Percentiles rank a stretch among this genome's conserved stretches.
Evolutionary conservation across 148 eudicot genomes (phyloP).

Genomic region (Diospyros lotus): DNA sequence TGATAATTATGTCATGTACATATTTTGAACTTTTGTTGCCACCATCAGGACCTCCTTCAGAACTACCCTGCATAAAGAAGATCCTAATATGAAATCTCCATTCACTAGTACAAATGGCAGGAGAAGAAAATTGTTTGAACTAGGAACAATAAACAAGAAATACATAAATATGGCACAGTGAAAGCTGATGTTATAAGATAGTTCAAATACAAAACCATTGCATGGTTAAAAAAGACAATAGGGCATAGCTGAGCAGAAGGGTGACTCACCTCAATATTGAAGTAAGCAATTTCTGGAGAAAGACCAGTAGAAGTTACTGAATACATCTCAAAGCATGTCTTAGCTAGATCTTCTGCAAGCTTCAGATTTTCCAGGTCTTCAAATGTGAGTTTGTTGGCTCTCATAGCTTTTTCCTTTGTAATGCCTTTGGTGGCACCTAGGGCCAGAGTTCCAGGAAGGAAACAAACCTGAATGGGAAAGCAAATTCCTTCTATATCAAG

Average conservation of each 20-base stretch:
- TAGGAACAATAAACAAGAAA: neutral
- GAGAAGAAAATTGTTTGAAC: constrained; percentile 2
- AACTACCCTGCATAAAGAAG: constrained; percentile 44
- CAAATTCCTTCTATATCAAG: neutral
- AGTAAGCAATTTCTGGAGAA: constrained; percentile 83
- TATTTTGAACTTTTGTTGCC: constrained; percentile 86
- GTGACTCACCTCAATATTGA: constrained; percentile 65
- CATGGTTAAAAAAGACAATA: too few relatives aligned
- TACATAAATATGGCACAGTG: neutral
- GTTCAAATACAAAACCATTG: too few relatives aligned
- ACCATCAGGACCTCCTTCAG: constrained; percentile 71
- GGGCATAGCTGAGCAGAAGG: neutral
- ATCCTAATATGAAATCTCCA: constrained; percentile 16
- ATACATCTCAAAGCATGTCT: constrained; percentile 87
- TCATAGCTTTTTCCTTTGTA: constrained; percentile 65
- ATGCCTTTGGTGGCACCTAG: constrained; percentile 91
- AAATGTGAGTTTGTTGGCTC: constrained; percentile 47
- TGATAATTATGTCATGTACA: constrained; percentile 69
- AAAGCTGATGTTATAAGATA: neutral
- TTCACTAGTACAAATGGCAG: neutral
- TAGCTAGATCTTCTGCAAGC: constrained; percentile 83
- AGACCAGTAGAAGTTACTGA: constrained; percentile 81
- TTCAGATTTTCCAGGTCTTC: constrained; percentile 75
- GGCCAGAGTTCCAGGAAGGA: constrained; percentile 87
- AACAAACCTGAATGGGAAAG: constrained; percentile 56